These are phyloP conservation scores for Ceratocystis albifundus DNA, from an alignment of 2,329 filamentous ascomycete genomes.

Conservation along the genomic window DNA sequence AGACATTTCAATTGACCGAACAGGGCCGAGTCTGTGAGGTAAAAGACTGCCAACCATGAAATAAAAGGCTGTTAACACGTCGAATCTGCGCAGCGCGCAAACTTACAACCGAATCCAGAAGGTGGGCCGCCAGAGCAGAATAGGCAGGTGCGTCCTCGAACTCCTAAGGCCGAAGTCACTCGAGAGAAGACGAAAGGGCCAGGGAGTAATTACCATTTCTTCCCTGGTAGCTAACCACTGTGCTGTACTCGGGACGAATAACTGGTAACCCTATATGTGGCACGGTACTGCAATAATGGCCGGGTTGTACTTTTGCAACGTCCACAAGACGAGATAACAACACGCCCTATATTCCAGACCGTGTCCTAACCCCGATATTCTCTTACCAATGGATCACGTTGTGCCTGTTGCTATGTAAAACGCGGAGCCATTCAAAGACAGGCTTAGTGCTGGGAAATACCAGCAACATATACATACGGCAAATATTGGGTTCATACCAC, in stretches of 20 bases:
- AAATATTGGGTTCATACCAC: neutral
- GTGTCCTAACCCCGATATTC: no score
- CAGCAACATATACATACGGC: neutral
- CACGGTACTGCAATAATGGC: no score
- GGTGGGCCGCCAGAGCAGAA: neutral
- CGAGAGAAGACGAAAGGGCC: neutral
- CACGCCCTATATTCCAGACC: neutral
- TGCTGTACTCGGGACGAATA: no score
- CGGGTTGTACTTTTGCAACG: neutral
- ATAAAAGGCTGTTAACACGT: neutral
- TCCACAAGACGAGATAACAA: neutral
- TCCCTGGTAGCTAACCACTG: neutral
- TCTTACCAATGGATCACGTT: no score
- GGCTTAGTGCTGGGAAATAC: neutral
- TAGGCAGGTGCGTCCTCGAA: neutral
- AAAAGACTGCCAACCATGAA: neutral
- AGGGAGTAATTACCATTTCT: neutral
- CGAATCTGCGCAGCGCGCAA: neutral
- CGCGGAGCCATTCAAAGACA: neutral
- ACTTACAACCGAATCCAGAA: neutral
- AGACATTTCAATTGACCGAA: neutral
- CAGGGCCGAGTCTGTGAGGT: neutral
- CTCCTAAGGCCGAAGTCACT: neutral
- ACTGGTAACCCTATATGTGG: no score
- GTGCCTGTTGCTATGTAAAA: neutral